Percentiles rank a stretch among this genome's conserved stretches.
phyloP scores from a whole-genome alignment of 2,329 filamentous ascomycete species.

The Alternaria novae-zelandiae region DNA sequence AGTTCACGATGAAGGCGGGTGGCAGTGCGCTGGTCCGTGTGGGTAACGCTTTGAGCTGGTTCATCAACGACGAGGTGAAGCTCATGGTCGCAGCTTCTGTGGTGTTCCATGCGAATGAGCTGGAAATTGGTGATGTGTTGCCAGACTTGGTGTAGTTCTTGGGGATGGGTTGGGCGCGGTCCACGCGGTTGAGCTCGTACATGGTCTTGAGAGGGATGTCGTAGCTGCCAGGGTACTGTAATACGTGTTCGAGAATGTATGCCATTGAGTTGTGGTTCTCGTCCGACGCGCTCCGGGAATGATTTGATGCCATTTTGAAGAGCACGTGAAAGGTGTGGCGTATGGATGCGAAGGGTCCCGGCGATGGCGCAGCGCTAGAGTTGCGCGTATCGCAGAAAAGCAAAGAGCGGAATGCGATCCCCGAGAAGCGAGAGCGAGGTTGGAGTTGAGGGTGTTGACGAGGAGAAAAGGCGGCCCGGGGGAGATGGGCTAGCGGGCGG shows the following conservation, averaged over 20 bases:
- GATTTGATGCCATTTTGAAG: slow-evolving; percentile 39
- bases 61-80: slow-evolving; percentile 60
- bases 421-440: slow-evolving; percentile 1
- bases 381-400: slow-evolving; percentile 4
- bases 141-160: slow-evolving; percentile 39
- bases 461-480: slow-evolving; percentile 21
- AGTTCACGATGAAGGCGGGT: slow-evolving; percentile 67
- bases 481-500: slow-evolving; percentile 6
- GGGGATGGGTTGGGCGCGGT: slow-evolving; percentile 53
- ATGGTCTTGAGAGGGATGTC: slow-evolving; percentile 72
- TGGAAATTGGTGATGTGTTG: slow-evolving; percentile 43
- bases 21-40: slow-evolving; percentile 68
- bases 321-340: slow-evolving; percentile 5
- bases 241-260: slow-evolving; percentile 54
- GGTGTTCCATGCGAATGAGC: slow-evolving; percentile 41
- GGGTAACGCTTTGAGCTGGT: slow-evolving; percentile 64
- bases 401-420: neutral
- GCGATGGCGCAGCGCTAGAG: slow-evolving; percentile 14
- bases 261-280: slow-evolving; percentile 42
- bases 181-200: slow-evolving; percentile 69
- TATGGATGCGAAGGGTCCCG: slow-evolving; percentile 4
- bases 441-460: neutral
- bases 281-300: slow-evolving; percentile 49
- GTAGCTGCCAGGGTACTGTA: slow-evolving; percentile 67
- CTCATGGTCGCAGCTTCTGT: slow-evolving; percentile 50